Evolutionary conservation across 345 rosid species (phyloP).

Genomic region (Luvunga scandens): DNA sequence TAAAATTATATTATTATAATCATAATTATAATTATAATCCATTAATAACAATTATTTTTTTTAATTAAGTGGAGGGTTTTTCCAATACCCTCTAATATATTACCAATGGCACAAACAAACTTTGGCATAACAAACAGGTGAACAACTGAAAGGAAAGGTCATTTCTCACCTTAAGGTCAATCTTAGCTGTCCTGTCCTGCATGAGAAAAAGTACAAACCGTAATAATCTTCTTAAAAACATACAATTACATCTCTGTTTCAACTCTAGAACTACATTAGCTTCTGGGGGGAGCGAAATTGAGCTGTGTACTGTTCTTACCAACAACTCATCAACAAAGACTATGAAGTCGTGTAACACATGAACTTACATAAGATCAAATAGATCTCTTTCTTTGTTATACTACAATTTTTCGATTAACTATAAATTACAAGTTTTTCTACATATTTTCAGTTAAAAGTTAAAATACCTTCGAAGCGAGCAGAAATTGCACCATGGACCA

Average conservation of each 20-base stretch:
- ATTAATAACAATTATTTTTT: too few species aligned
- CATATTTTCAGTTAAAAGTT: not conserved
- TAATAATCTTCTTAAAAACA: not conserved
- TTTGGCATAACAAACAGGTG: not conserved
- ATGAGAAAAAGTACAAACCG: not conserved
- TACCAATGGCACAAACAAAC: not conserved
- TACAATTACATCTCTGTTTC: not conserved
- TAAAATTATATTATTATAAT: too few species aligned
- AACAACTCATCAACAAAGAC: not conserved
- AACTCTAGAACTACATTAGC: not conserved
- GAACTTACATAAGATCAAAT: not conserved
- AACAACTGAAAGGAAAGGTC: not conserved
- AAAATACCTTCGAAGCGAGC: not conserved
- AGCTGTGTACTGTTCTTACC: not conserved
- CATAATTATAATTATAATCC: too few species aligned
- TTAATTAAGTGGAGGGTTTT: too few species aligned
- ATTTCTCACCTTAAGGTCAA: not conserved
- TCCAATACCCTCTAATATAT: too few species aligned
- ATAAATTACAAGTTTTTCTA: not conserved
- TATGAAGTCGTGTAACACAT: not conserved
- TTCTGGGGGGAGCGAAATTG: not conserved
- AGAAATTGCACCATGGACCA: not conserved
- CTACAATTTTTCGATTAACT: not conserved
- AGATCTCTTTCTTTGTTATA: not conserved
- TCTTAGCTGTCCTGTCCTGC: not conserved